Evolutionary conservation across 192 early-diverging fungal species (phyloP), one percentile per base, ranked within the genome.

Genomic region (Rhizophagus clarus): DNA sequence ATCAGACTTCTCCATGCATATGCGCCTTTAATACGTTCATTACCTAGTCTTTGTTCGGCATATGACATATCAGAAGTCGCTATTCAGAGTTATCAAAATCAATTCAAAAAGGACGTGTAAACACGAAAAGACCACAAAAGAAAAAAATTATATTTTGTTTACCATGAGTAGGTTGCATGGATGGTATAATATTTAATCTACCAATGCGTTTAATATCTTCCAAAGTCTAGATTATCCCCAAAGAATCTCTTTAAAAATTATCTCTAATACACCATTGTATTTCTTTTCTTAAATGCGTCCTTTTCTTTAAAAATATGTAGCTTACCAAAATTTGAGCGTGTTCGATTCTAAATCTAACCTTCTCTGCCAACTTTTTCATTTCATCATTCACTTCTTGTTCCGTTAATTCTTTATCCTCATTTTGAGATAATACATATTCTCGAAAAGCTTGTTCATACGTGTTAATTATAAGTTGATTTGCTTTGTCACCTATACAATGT

Each of bases 81-180:
- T 88, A 34, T 17, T 0, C 24, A 71, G 1, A n/a, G 69, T 17
- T 32, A 34, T 29, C 15, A 40, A 45, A 45, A 12, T 56, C n/a
- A 5, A 17, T 7, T 56, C 15, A 28, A 69, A 69, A 7, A 7
- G 6, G 2, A 47, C n/a, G 6, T 81, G 11, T 62, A 68, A 82
- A 69, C 0, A 24, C 31, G 15, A 61, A 14, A n/a, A n/a, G n/a
- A n/a, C n/a, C n/a, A n/a, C n/a, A n/a, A n/a, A n/a, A n/a, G n/a
- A n/a, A n/a, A n/a, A n/a, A n/a, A n/a, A n/a, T n/a, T n/a, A n/a
- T n/a, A n/a, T n/a, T 34, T 6, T 40, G 73, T 15, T 45, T 72
- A 86, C 87, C 83, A 66, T 91, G 88, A 10, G 90, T 86, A 24
- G 90, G 90, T 77, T 91, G 90, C 76, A 91, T 83, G 26, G 86